These are phyloP conservation scores for Trichosanthes truncata DNA, from an alignment of 306 rosid species.

Conservation along the genomic window DNA sequence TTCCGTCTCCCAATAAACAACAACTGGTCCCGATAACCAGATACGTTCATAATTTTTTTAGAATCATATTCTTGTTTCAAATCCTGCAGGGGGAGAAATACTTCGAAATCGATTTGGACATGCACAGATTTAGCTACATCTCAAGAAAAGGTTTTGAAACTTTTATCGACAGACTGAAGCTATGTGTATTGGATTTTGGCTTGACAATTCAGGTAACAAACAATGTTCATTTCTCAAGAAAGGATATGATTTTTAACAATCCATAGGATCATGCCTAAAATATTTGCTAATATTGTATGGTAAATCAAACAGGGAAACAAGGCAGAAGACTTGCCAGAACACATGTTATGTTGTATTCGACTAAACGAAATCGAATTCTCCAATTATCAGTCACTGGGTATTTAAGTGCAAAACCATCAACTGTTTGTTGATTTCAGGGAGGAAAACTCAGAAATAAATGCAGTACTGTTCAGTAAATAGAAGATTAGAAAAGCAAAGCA, in stretches of 20 bases:
- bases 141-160: conserved; percentile 91
- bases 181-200: conserved; percentile 60
- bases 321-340: conserved; percentile 81
- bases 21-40: not conserved
- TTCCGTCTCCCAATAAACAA: conserved; percentile 3
- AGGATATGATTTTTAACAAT: not conserved
- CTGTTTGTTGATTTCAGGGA: not conserved
- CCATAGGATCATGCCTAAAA: conserved; percentile 5
- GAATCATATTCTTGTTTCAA: not conserved
- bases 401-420: conserved; percentile 17
- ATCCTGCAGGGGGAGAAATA: conserved; percentile 82
- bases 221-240: not conserved
- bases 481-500: not conserved
- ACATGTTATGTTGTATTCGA: conserved; percentile 63
- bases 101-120: conserved; percentile 90
- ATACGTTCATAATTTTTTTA: not conserved
- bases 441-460: not conserved
- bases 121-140: conserved; percentile 85
- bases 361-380: conserved; percentile 54
- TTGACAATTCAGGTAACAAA: conserved; percentile 81
- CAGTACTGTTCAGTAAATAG: not conserved
- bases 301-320: conserved; percentile 54
- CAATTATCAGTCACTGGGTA: conserved; percentile 37
- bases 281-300: conserved; percentile 6
- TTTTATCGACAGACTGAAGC: conserved; percentile 67